Conservation (phyloP, 2,329 filamentous ascomycete genomes). For the Neophaeococcomyces mojaviensis region DNA sequence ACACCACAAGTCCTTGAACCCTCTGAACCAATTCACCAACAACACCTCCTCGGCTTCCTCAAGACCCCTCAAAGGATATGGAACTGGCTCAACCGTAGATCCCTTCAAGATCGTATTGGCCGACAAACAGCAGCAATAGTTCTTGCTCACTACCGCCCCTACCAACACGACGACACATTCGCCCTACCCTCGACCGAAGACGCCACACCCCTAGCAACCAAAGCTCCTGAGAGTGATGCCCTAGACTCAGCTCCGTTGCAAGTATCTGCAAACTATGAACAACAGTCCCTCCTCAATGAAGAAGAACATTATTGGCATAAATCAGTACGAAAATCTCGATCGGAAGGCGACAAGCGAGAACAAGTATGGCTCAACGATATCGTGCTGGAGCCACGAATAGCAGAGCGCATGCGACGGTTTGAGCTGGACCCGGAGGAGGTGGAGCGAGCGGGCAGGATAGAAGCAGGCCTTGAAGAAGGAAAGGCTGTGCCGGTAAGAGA, state of each 20-base stretch:
- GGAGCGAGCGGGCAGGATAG: conserved; percentile 54
- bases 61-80: conserved; percentile 81
- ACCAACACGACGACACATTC: conserved; percentile 26
- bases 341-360: conserved; percentile 50
- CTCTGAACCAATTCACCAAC: conserved; percentile 65
- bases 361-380: conserved; percentile 69
- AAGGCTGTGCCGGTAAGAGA: conserved; percentile 36
- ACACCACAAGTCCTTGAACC: conserved; percentile 68
- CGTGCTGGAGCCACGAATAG: conserved; percentile 68
- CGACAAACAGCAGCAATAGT: conserved; percentile 81
- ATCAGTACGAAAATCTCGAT: conserved; percentile 53
- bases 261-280: conserved; percentile 47
- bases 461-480: conserved; percentile 57
- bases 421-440: conserved; percentile 63
- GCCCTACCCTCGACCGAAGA: conserved; percentile 14
- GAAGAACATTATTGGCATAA: conserved; percentile 84
- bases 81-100: conserved; percentile 75
- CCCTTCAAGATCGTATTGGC: conserved; percentile 80
- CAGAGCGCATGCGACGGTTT: conserved; percentile 72
- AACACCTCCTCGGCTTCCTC: conserved; percentile 84
- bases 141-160: conserved; percentile 44
- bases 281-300: conserved; percentile 55
- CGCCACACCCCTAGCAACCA: conserved; percentile 25
- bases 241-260: conserved; percentile 25
- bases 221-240: conserved; percentile 44